Conservation (phyloP, 116 monocot genomes). For the Trichopus zeylanicus region DNA sequence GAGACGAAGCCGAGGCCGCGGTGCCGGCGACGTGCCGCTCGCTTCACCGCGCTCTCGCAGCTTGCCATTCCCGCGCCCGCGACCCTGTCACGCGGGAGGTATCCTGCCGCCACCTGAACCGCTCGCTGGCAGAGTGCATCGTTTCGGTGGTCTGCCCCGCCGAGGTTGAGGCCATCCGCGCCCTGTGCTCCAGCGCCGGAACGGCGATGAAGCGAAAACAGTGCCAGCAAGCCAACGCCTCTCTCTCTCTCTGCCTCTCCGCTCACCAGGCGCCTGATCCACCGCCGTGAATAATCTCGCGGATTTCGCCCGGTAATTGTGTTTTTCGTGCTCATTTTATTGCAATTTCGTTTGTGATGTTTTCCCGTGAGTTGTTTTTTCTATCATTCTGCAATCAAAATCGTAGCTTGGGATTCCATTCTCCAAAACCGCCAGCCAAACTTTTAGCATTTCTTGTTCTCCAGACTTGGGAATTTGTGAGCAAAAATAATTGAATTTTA, state of each 20-base stretch:
- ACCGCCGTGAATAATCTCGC: too few relatives aligned
- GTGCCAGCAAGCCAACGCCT: slow-evolving; percentile 22
- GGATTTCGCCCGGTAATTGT: too few relatives aligned
- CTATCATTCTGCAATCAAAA: too few relatives aligned
- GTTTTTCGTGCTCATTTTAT: too few relatives aligned
- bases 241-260: slow-evolving; percentile 26
- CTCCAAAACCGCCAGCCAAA: too few relatives aligned
- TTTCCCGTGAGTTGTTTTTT: too few relatives aligned
- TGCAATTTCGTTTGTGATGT: too few relatives aligned
- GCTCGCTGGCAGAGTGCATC: slow-evolving; percentile 37
- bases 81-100: slow-evolving; percentile 3
- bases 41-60: slow-evolving; percentile 18
- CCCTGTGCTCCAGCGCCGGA: slow-evolving; percentile 30
- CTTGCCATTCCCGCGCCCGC: slow-evolving; percentile 23
- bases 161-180: slow-evolving; percentile 36
- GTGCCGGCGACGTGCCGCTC: slow-evolving; percentile 14
- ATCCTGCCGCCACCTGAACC: slow-evolving; percentile 40
- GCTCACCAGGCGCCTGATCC: slow-evolving; percentile 9
- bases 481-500: too few relatives aligned
- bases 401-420: too few relatives aligned
- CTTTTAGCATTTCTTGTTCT: too few relatives aligned
- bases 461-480: too few relatives aligned
- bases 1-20: neutral
- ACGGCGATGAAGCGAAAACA: slow-evolving; percentile 25
- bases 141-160: slow-evolving; percentile 22